Percentiles rank a stretch among this genome's conserved stretches.
phyloP scores from a whole-genome alignment of 1,284 basidiomycete genomes.

The Boletus holoroseus region DNA sequence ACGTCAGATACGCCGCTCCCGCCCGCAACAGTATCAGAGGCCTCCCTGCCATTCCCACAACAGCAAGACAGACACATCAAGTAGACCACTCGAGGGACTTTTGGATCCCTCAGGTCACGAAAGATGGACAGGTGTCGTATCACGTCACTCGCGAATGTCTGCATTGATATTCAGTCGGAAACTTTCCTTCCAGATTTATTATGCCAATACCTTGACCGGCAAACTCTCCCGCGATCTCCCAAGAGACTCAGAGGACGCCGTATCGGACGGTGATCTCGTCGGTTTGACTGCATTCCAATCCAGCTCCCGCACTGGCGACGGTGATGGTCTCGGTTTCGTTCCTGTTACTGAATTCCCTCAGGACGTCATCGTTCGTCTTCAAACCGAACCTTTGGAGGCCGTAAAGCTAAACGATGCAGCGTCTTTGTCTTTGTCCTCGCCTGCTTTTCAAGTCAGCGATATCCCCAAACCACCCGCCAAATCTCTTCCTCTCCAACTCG shows the following conservation, averaged over 20 bases:
- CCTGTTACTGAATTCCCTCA: neutral
- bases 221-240: conserved; percentile 29
- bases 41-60: conserved; percentile 27
- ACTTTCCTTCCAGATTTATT: conserved; percentile 25
- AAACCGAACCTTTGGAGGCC: neutral
- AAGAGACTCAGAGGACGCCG: conserved; percentile 26
- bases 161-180: neutral
- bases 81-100: conserved; percentile 22
- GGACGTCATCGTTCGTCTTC: neutral
- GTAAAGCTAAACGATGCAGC: neutral
- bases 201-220: conserved; percentile 31
- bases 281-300: conserved; percentile 14
- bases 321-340: conserved; percentile 12
- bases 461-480: conserved; percentile 2
- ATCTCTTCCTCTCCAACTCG: conserved; percentile 6
- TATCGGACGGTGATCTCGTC: conserved; percentile 13
- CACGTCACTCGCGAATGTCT: neutral
- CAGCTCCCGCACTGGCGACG: conserved; percentile 8
- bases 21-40: conserved; percentile 25
- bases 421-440: neutral
- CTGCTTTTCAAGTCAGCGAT: neutral
- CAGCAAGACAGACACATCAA: neutral
- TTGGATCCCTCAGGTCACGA: conserved; percentile 32
- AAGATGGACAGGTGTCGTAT: conserved; percentile 27
- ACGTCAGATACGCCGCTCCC: conserved; percentile 1